Evolutionary conservation across 495 filamentous ascomycete species (phyloP).

Genomic region (Xylaria cubensis): DNA sequence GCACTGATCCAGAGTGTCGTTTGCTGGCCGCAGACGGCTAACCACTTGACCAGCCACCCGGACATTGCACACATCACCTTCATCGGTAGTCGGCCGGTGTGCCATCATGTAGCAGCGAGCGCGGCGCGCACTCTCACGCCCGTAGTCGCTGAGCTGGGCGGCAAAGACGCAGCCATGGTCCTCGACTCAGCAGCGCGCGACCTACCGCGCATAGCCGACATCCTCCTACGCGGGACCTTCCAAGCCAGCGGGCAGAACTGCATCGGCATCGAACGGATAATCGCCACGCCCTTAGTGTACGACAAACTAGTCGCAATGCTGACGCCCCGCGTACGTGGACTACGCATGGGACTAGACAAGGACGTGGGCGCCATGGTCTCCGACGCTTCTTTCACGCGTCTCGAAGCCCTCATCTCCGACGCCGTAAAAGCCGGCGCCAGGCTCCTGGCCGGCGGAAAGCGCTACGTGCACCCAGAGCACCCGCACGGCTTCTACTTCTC

Average conservation of each 20-base stretch:
- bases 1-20: constrained; percentile 82
- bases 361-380: constrained; percentile 95
- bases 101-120: constrained; percentile 83
- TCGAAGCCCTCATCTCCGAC: constrained; percentile 75
- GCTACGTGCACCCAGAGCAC: constrained; percentile 70
- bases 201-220: constrained; percentile 72
- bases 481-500: constrained; percentile 87
- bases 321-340: constrained; percentile 68
- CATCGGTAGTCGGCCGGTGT: constrained; percentile 88
- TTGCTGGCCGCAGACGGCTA: constrained; percentile 85
- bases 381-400: constrained; percentile 66
- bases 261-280: constrained; percentile 92
- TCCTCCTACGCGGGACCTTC: constrained; percentile 90
- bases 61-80: constrained; percentile 92
- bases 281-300: constrained; percentile 79
- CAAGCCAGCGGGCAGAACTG: constrained; percentile 98
- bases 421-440: constrained; percentile 79
- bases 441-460: constrained; percentile 81
- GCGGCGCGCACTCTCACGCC: constrained; percentile 86
- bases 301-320: constrained; percentile 72
- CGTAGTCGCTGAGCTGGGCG: constrained; percentile 86
- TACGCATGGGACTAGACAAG: constrained; percentile 68
- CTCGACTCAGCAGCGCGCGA: constrained; percentile 77
- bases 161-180: constrained; percentile 93
- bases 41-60: constrained; percentile 84